Base-by-base conservation (phyloP, 75 land plant genomes). In the Pinus albicaulis region DNA sequence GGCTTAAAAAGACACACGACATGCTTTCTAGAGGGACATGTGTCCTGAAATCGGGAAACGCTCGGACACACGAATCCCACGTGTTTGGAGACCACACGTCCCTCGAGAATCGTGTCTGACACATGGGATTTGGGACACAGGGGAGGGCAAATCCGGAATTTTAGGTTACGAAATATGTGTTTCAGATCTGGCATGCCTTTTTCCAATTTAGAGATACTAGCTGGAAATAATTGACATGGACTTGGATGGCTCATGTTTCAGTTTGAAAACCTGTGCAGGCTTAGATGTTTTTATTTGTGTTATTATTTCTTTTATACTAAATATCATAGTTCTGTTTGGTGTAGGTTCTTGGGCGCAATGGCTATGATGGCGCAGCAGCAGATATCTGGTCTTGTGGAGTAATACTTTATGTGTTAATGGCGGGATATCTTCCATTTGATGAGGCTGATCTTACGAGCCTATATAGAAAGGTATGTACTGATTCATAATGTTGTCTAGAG, bases 321-420 rank as follows among this genome's bases (percentile, higher is more conserved):
- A 20, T 44, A 38, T 16, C 41, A 6, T 68, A 7, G 20, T 44
- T 68, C 13, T 44, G n/a, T 68, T 73, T 77, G 19, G 11, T 72
- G 11, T 72, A 92, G 93, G 93, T 93, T 13, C 71, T 93, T 23
- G 71, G 89, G 52, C 26, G 82, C 57, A 75, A 85, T 23, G 95
- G 95, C 59, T 93, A 93, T 91, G 91, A 89, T 85, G 95, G 95
- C 83, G 87, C 91, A 19, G 86, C 91, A 70, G 93, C 95, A 31
- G 95, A 93, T 91, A 68, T 93, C 8, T 93, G 95, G 95, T 93
- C 95, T 24, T 93, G 93, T 80, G 95, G 95, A 17, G 93, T 93
- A 7, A 87, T 93, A 59, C 86, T 93, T 25, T 93, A 76, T 87
- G 95, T 91, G 70, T 64, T 93, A 53, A 85, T 93, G 95, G 93